Conservation (phyloP, 805 yeast genomes). For the Kazachstania taianensis region DNA sequence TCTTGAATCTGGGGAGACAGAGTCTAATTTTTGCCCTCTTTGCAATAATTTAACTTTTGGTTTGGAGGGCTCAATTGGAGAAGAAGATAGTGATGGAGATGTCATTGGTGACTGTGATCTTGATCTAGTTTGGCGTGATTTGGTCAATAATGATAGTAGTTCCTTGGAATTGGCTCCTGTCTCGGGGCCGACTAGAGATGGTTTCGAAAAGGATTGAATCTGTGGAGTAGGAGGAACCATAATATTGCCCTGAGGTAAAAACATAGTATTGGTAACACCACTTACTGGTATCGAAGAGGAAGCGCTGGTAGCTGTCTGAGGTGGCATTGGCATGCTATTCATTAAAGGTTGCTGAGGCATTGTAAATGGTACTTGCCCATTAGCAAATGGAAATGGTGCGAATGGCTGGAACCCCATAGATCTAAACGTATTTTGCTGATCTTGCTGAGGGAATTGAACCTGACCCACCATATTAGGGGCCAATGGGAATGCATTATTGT, state of each 20-base stretch:
- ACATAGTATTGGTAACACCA: not conserved
- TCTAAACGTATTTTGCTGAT: slow-evolving; percentile 6
- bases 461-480: slow-evolving; percentile 1
- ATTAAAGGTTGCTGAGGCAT: slow-evolving; percentile 3
- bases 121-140: slow-evolving; percentile 1
- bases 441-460: slow-evolving; percentile 6
- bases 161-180: slow-evolving; percentile 9
- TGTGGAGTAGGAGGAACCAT: slow-evolving; percentile 27
- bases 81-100: not conserved
- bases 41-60: slow-evolving; percentile 7
- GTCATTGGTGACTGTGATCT: not conserved
- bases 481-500: slow-evolving; percentile 5
- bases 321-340: slow-evolving; percentile 8
- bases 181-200: slow-evolving; percentile 24
- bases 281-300: no score
- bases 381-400: slow-evolving; percentile 27
- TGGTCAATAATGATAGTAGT: slow-evolving; percentile 31
- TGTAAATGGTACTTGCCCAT: slow-evolving; percentile 12
- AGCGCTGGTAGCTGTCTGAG: slow-evolving; percentile 7
- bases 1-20: not conserved
- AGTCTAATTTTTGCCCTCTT: not conserved
- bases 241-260: not conserved
- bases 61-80: no score
- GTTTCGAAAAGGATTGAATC: slow-evolving; percentile 32
- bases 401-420: slow-evolving; percentile 21